Conservation (phyloP, 1,284 basidiomycete species). For the Trichosporon ovoides region DNA sequence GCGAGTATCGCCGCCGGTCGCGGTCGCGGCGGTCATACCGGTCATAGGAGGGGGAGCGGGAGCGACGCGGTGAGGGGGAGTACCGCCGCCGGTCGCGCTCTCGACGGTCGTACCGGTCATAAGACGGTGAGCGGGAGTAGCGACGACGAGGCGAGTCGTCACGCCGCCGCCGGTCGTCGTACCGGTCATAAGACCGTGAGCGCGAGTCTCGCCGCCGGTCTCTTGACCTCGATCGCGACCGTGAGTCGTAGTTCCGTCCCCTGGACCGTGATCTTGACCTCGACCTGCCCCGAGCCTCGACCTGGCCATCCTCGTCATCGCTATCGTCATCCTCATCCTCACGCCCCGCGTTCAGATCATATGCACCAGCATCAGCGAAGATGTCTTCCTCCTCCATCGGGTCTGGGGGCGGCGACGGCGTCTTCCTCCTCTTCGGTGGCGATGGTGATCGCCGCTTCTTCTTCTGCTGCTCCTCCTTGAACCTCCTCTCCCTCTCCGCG, state of each 20-base stretch:
- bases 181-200: constrained; percentile 4
- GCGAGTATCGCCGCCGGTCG: too few species aligned
- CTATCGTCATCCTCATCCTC: constrained; percentile 32
- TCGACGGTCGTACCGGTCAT: constrained; percentile 6
- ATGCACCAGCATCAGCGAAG: constrained; percentile 78
- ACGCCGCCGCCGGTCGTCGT: constrained; percentile 3
- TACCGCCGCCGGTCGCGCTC: background rate
- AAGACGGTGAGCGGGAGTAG: background rate
- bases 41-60: background rate
- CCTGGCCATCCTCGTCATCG: constrained; percentile 21
- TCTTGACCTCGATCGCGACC: background rate
- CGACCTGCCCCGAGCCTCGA: constrained; percentile 2
- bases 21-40: background rate
- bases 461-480: constrained; percentile 20
- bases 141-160: background rate
- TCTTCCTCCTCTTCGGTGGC: constrained; percentile 1
- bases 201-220: constrained; percentile 10
- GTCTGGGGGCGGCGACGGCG: constrained; percentile 8
- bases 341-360: constrained; percentile 57
- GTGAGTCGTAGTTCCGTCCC: background rate
- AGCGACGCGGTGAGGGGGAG: background rate
- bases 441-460: constrained; percentile 3
- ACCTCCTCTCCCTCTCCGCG: background rate
- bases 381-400: constrained; percentile 57
- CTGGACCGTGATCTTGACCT: constrained; percentile 7